Conservation (phyloP, 177 flowering plant genomes). For the Tripterygium wilfordii region DNA sequence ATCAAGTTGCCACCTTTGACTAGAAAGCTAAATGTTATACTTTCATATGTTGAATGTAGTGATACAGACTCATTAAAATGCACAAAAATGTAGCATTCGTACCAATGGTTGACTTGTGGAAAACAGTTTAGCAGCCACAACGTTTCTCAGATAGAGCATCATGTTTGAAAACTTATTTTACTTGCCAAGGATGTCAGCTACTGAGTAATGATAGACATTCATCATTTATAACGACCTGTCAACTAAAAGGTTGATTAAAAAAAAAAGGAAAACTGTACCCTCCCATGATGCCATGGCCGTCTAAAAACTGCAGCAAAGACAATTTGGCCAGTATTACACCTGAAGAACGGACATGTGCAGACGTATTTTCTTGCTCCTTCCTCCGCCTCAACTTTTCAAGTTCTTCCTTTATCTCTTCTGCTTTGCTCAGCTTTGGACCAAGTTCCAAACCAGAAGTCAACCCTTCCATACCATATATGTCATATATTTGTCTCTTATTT, state of each 20-base stretch:
- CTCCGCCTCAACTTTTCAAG: constrained; percentile 62
- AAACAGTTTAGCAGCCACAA: too few relatives aligned
- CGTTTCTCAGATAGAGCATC: too few relatives aligned
- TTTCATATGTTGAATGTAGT: too few relatives aligned
- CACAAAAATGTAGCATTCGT: too few relatives aligned
- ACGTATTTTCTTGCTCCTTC: constrained; percentile 63
- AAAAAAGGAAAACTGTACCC: constrained; percentile 43
- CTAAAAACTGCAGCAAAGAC: constrained; percentile 70
- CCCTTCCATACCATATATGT: constrained; percentile 98
- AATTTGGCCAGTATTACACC: constrained; percentile 68
- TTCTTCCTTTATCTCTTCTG: constrained; percentile 81
- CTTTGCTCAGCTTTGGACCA: constrained; percentile 71
- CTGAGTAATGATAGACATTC: too few relatives aligned
- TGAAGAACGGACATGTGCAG: constrained; percentile 57
- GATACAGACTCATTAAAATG: too few relatives aligned
- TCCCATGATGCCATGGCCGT: constrained; percentile 72
- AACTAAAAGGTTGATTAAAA: not conserved
- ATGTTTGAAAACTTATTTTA: too few relatives aligned
- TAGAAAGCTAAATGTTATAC: too few relatives aligned
- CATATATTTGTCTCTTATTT: constrained; percentile 77
- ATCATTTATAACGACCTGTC: too few relatives aligned
- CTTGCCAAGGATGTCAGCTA: too few relatives aligned
- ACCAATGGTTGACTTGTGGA: too few relatives aligned
- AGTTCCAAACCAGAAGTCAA: constrained; percentile 86
- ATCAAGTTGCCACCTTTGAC: too few relatives aligned